phyloP scores from a whole-genome alignment of 176 grass and related monocot species.

The Carex myosuroides region DNA sequence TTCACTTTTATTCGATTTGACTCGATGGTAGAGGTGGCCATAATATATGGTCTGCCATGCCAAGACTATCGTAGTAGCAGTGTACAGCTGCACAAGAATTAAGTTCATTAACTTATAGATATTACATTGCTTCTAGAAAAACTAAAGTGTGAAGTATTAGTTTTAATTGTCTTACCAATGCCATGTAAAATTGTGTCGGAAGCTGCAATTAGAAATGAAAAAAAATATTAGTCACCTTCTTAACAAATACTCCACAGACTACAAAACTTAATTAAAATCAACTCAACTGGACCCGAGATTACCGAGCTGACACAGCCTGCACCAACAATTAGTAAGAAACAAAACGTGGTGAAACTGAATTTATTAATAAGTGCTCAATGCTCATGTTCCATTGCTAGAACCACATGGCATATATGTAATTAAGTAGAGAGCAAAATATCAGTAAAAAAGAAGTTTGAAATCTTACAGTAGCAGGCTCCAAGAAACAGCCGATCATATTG shows the following conservation, averaged over 20 bases:
- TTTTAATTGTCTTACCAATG: slow-evolving; percentile 56
- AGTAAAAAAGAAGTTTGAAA: not conserved
- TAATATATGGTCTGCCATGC: slow-evolving; percentile 79
- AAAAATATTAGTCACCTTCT: slow-evolving; percentile 27
- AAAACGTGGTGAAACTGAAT: not conserved
- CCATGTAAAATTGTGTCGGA: slow-evolving; percentile 92
- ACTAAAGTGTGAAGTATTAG: not conserved
- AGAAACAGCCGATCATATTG: slow-evolving; percentile 77
- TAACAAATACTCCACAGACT: not conserved
- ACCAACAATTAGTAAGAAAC: not conserved
- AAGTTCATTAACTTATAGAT: not conserved
- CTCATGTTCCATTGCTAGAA: not conserved
- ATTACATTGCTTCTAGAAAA: not conserved
- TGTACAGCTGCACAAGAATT: slow-evolving; percentile 83
- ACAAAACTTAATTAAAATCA: not conserved
- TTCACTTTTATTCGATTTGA: slow-evolving; percentile 46
- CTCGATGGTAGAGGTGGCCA: slow-evolving; percentile 44
- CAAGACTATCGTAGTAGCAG: slow-evolving; percentile 46
- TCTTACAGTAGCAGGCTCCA: slow-evolving; percentile 94
- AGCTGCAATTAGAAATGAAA: slow-evolving; percentile 51
- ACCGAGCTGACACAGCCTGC: not conserved
- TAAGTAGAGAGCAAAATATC: not conserved
- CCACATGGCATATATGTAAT: not conserved
- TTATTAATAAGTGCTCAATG: not conserved
- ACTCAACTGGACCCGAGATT: not conserved